phyloP scores from a whole-genome alignment of 225 moss, liverwort and hornwort genomes.

The Pseudisothecium myosuroides region DNA sequence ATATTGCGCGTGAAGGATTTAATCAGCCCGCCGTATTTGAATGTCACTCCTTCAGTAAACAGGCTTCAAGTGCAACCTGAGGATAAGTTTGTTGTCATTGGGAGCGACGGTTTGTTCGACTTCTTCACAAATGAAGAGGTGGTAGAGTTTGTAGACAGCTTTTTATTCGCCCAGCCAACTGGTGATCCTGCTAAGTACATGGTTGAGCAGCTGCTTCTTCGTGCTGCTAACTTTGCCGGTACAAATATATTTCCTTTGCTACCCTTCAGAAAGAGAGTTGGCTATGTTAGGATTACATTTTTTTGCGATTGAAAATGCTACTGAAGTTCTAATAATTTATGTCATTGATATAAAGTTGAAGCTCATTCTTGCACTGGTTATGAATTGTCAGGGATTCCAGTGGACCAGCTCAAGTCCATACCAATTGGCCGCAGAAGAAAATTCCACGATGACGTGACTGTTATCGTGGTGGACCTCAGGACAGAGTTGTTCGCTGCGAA shows the following conservation, averaged over 20 bases:
- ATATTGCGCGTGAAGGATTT: constrained; percentile 70
- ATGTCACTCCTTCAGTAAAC: constrained; percentile 39
- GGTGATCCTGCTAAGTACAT: constrained; percentile 82
- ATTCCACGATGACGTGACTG: constrained; percentile 80
- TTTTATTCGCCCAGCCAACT: constrained; percentile 27
- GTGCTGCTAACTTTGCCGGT: constrained; percentile 69
- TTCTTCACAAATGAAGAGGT: constrained; percentile 82
- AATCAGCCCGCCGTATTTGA: constrained; percentile 72
- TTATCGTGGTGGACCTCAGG: constrained; percentile 61
- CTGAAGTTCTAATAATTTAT: background rate
- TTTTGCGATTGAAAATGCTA: background rate
- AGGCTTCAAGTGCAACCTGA: constrained; percentile 42
- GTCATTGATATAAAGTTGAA: background rate
- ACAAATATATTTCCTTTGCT: background rate
- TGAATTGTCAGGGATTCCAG: constrained; percentile 37
- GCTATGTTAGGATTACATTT: background rate
- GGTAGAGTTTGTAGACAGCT: constrained; percentile 40
- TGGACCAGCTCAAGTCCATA: constrained; percentile 59
- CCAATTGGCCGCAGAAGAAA: constrained; percentile 81
- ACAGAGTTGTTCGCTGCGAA: constrained; percentile 39
- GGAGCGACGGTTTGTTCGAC: constrained; percentile 86
- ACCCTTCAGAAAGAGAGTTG: background rate
- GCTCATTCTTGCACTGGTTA: background rate
- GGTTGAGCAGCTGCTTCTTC: constrained; percentile 72
- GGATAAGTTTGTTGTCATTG: constrained; percentile 70